These are phyloP conservation scores for Taxillus chinensis DNA, from an alignment of 164 flowering plant genomes.

Conservation along the genomic window DNA sequence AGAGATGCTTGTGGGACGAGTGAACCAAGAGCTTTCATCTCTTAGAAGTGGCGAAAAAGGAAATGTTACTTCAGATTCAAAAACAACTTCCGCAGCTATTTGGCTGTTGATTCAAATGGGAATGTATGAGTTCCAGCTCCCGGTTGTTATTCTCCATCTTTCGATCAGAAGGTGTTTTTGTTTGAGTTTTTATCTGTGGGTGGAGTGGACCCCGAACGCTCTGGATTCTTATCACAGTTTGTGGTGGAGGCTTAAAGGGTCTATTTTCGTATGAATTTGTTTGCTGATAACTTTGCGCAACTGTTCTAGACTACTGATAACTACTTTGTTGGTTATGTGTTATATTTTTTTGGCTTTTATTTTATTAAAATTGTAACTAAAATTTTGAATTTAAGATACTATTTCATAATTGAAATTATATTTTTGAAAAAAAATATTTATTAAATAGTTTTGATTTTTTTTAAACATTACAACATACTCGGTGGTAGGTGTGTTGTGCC, in stretches of 20 bases:
- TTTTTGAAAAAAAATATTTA: too few species aligned
- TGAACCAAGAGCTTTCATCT: conserved; percentile 36
- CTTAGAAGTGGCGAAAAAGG: neutral
- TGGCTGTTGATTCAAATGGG: neutral
- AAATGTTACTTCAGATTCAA: neutral
- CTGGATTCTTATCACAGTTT: conserved; percentile 30
- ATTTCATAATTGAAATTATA: too few species aligned
- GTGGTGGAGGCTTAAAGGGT: conserved; percentile 38
- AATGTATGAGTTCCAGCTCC: neutral
- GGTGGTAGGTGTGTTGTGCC: too few species aligned
- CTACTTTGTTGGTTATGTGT: too few species aligned
- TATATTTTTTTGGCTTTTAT: too few species aligned
- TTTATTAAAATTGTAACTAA: too few species aligned
- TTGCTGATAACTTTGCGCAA: conserved; percentile 4
- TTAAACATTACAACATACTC: too few species aligned
- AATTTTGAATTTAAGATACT: too few species aligned
- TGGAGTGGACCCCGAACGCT: conserved; percentile 12
- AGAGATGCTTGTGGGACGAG: conserved; percentile 22
- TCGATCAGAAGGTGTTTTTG: conserved; percentile 3
- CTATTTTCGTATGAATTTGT: conserved; percentile 16
- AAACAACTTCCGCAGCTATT: neutral
- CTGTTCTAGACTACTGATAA: too few species aligned
- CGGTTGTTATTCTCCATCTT: neutral
- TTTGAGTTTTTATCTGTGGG: neutral
- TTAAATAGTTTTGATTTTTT: too few species aligned